Evolutionary conservation across 768 basidiomycete species (phyloP), one percentile per base, ranked within the genome.

Genomic region (Leccinum rimulosum): DNA sequence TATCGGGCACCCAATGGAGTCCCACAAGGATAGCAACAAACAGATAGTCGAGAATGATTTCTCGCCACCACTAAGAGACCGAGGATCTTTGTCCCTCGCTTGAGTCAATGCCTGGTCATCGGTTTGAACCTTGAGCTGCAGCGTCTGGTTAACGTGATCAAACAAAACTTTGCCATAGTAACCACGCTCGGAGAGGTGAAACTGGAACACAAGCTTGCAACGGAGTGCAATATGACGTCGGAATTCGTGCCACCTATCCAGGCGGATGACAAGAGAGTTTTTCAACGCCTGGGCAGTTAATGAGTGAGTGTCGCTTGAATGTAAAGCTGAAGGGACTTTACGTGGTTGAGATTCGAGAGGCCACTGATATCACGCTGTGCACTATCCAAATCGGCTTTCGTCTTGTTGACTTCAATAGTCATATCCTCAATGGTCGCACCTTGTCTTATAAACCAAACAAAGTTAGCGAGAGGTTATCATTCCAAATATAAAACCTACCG

Each of bases 41-140:
- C 94, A 95, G 62, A 98, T 93, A 1, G 96, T 98, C 6, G 95
- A 91, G 75, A 97, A 99, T 7, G 93, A 95, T 73, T 97, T 96
- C 73, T 98, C 96, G 40, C 96, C 95, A 50, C 95, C 95, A 64
- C 91, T 93, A 17, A 95, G 79, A 31, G 89, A 89, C 38, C 86
- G 86, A 4, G 93, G 89, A 68, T 95, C 91, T 72, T 93, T 93
- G 65, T 93, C 90, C 35, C 82, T 78, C 4, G 77, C 81, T 71
- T 88, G 86, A 0, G 86, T 86, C 31, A 78, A 76, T 14, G 80
- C 76, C 66, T 88, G 85, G 64, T 94, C 92, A 56, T 94, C 91
- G 9, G 92, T 95, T 77, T 89, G 87, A 10, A 94, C 89, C 73
- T 86, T 86, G 50, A 97, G 80, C 55, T 81, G 75, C 55, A 93